Base-by-base conservation (phyloP, 2,329 filamentous ascomycete species). In the Penicillium sp. region DNA sequence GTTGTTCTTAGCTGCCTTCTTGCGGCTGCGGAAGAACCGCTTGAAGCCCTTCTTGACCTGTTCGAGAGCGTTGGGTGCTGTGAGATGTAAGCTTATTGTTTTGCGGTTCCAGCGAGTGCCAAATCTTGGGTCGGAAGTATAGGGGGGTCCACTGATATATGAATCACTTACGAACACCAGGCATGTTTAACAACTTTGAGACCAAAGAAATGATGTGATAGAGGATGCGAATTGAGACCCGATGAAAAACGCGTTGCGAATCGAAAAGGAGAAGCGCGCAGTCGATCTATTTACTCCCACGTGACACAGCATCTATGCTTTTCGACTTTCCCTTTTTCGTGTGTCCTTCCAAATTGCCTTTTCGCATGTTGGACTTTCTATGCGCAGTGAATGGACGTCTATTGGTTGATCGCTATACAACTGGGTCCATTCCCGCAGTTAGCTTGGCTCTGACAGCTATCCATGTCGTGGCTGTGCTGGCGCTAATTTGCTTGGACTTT, bases 41-140 rank as follows among this genome's bases (percentile, higher is more conserved):
- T 50, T 54, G 32, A 54, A 43, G 32, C 51, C 51, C 32, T 50
- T 54, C 51, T 54, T 54, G 16, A 54, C 51, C 18, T 54, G 51
- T 11, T 49, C 18, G 9, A 54, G 32, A 13, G 51, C 51, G 34
- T 54, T 46, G 26, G 39, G 39, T 9, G 51, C 51, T 54, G 14
- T n/a, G 11, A 8, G 16, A 30, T 14, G 32, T 54, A 16, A 54
- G 51, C 16, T n/a, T 14, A 7, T 14, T 38, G 38, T 29, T 18
- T 35, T 32, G 16, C 2, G 14, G 29, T 38, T 42, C 34, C 27
- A n/a, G 26, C 14, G 19, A 10, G 9, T n/a, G 14, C 19, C 29
- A 18, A 35, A 40, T 27, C 18, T 39, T 23, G 36, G 8, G 27
- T 18, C 11, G 7, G 27, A n/a, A 41, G 27, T 19, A 29, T 35